These are phyloP conservation scores for Mycosarcoma maydis DNA, from an alignment of 1,284 basidiomycete genomes.

Conservation along the genomic window DNA sequence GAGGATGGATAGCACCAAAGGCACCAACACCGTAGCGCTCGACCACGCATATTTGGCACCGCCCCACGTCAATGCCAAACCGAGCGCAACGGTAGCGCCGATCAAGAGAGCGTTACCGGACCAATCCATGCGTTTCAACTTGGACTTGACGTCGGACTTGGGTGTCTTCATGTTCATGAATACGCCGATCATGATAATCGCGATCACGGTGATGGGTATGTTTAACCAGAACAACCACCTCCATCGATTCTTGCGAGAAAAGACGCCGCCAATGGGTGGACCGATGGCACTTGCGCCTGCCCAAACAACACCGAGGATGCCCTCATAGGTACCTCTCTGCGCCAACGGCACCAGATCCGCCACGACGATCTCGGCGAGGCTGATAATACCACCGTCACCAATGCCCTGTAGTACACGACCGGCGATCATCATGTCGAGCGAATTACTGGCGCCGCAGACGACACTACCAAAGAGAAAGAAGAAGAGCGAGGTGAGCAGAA, in stretches of 20 bases:
- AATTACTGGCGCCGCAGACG: slow-evolving; percentile 25
- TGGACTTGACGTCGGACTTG: slow-evolving; percentile 18
- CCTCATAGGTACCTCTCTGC: slow-evolving; percentile 50
- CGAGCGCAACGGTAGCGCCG: slow-evolving; percentile 18
- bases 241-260: slow-evolving; percentile 29
- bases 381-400: slow-evolving; percentile 47
- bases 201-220: slow-evolving; percentile 43
- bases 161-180: slow-evolving; percentile 48
- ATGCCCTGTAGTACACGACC: slow-evolving; percentile 36
- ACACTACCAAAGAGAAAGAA: slow-evolving; percentile 33
- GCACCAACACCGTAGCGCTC: slow-evolving; percentile 18
- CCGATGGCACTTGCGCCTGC: slow-evolving; percentile 48
- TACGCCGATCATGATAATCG: slow-evolving; percentile 33
- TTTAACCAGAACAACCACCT: slow-evolving; percentile 52
- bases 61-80: slow-evolving; percentile 41
- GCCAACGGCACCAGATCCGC: slow-evolving; percentile 42
- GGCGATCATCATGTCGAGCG: slow-evolving; percentile 38
- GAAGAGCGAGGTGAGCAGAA: slow-evolving; percentile 26
- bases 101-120: slow-evolving; percentile 34
- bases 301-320: slow-evolving; percentile 48
- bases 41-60: slow-evolving; percentile 32
- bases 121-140: slow-evolving; percentile 42
- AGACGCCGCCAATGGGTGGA: slow-evolving; percentile 48
- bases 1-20: slow-evolving; percentile 18
- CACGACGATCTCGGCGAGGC: slow-evolving; percentile 44